Evolutionary conservation across 2,329 filamentous ascomycete genomes (phyloP).

Genomic region (Pestalotiopsis sp.): DNA sequence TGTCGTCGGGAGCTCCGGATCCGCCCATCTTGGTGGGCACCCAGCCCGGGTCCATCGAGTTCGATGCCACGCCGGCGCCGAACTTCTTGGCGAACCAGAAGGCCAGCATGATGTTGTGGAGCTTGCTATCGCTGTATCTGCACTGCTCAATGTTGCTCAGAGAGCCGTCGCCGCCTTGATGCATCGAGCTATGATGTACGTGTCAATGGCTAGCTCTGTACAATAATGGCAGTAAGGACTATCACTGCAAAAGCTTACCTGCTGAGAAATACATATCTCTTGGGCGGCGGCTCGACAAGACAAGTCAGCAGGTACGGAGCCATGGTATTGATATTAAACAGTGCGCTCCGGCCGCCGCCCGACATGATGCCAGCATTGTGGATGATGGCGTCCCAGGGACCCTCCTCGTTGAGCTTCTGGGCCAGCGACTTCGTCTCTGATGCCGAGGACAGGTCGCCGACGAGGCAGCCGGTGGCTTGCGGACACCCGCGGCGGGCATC

Average conservation of each 20-base stretch:
- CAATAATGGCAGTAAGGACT: neutral
- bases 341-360: slow-evolving; percentile 37
- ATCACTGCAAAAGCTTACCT: neutral
- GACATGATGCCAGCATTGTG: slow-evolving; percentile 59
- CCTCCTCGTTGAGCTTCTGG: slow-evolving; percentile 36
- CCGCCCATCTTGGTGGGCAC: slow-evolving; percentile 59
- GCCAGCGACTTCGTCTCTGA: slow-evolving; percentile 54
- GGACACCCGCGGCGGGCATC: slow-evolving; percentile 51
- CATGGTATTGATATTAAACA: slow-evolving; percentile 59
- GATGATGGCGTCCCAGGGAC: slow-evolving; percentile 53
- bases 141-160: slow-evolving; percentile 37
- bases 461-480: slow-evolving; percentile 50
- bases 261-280: slow-evolving; percentile 54
- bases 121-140: slow-evolving; percentile 55
- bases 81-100: slow-evolving; percentile 54
- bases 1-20: slow-evolving; percentile 44
- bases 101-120: slow-evolving; percentile 58
- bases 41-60: slow-evolving; percentile 56
- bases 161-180: slow-evolving; percentile 46
- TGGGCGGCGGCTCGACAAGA: slow-evolving; percentile 43
- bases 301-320: slow-evolving; percentile 60
- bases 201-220: neutral
- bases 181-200: slow-evolving; percentile 42
- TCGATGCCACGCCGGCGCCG: slow-evolving; percentile 40
- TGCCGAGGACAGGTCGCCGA: slow-evolving; percentile 55